These are phyloP conservation scores for Alternaria triticina DNA, from an alignment of 2,329 filamentous ascomycete genomes.

Conservation along the genomic window DNA sequence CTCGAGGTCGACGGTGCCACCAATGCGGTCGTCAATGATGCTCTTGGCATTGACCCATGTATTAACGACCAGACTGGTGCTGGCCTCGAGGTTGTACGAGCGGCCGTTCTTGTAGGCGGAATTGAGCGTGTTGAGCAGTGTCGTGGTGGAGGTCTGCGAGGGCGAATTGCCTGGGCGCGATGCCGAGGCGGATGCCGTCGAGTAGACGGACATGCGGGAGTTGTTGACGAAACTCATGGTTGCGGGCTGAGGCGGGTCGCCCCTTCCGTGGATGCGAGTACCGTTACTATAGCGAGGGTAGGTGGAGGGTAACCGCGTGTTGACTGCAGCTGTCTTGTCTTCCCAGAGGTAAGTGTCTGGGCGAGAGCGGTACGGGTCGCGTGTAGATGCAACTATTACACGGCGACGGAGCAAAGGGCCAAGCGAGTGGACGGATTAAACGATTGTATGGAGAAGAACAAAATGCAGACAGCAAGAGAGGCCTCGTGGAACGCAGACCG, in stretches of 20 bases:
- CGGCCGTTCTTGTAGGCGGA: conserved; percentile 82
- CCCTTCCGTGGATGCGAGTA: conserved; percentile 19
- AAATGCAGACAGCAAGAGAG: conserved; percentile 22
- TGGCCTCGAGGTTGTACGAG: conserved; percentile 86
- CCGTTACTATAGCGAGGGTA: conserved; percentile 12
- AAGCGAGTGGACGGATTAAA: conserved; percentile 34
- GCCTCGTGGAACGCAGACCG: conserved; percentile 18
- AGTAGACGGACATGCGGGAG: conserved; percentile 67
- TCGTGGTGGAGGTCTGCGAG: conserved; percentile 87
- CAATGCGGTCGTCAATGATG: conserved; percentile 70
- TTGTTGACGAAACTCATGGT: conserved; percentile 60
- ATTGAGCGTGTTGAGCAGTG: conserved; percentile 89
- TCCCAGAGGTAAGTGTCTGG: conserved; percentile 3
- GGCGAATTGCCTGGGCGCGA: conserved; percentile 67
- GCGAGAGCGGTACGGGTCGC: not conserved
- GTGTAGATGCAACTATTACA: not conserved
- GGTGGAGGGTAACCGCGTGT: conserved; percentile 25
- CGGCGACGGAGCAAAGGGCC: conserved; percentile 9
- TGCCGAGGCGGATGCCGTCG: conserved; percentile 64
- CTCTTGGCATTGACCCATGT: conserved; percentile 88
- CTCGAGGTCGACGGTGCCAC: conserved; percentile 80
- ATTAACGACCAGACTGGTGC: conserved; percentile 91
- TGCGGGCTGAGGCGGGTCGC: conserved; percentile 35
- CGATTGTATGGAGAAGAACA: conserved; percentile 36
- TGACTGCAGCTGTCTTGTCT: conserved; percentile 16